These are phyloP conservation scores for Starmerella powellii DNA, from an alignment of 805 yeast species.

Conservation along the genomic window DNA sequence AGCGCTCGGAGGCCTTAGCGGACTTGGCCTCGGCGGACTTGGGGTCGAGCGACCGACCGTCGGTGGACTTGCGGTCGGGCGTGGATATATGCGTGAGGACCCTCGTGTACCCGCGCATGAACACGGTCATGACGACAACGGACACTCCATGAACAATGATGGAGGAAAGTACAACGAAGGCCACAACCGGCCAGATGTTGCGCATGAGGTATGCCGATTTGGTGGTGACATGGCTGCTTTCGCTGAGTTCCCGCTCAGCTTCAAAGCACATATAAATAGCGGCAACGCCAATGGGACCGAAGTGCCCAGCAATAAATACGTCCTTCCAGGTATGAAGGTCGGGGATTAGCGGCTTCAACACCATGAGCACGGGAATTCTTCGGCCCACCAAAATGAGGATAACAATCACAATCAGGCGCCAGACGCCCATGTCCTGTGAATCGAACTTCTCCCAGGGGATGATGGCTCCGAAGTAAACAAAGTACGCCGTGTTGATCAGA, in stretches of 20 bases:
- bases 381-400: conserved; percentile 28
- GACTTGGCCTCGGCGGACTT: too few relatives aligned
- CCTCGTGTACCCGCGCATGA: not conserved
- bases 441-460: conserved; percentile 59
- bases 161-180: conserved; percentile 68
- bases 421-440: conserved; percentile 25
- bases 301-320: conserved; percentile 60
- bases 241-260: conserved; percentile 33
- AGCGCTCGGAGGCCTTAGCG: too few relatives aligned
- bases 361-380: conserved; percentile 31
- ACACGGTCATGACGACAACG: conserved; percentile 45
- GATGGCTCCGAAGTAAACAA: conserved; percentile 58
- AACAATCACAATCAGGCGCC: conserved; percentile 30
- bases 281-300: conserved; percentile 68
- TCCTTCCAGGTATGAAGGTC: conserved; percentile 54
- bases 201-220: conserved; percentile 38
- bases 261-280: conserved; percentile 45
- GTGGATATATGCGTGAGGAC: not conserved
- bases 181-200: conserved; percentile 67
- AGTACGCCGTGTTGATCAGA: conserved; percentile 51
- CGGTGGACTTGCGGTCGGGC: too few relatives aligned
- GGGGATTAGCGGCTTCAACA: conserved; percentile 45
- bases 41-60: too few relatives aligned
- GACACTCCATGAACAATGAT: conserved; percentile 86
- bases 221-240: conserved; percentile 5